Conservation (phyloP, 306 rosid species). For the Adenanthera pavonina region DNA sequence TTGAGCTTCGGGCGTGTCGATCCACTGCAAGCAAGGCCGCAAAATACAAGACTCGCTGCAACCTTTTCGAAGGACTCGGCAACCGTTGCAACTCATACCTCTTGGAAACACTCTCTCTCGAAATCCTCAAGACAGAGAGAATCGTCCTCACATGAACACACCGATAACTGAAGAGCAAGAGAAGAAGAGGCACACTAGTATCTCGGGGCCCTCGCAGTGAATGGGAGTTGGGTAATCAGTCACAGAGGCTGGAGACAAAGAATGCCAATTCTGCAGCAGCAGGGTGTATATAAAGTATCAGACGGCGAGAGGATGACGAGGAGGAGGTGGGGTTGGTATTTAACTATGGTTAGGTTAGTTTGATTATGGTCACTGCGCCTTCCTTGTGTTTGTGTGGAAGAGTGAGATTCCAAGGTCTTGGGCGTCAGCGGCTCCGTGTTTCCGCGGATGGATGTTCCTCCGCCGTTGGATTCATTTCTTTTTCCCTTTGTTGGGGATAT, state of each 20-base stretch:
- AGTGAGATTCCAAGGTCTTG: conserved; percentile 83
- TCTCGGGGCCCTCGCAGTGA: conserved; percentile 11
- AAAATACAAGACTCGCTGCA: conserved; percentile 92
- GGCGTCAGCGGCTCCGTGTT: conserved; percentile 99
- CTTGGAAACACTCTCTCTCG: background rate
- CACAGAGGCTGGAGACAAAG: background rate
- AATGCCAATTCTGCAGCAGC: conserved; percentile 34
- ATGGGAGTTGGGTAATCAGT: background rate
- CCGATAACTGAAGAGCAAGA: background rate
- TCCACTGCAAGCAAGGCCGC: conserved; percentile 93
- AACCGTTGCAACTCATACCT: conserved; percentile 96
- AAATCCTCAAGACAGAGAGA: background rate
- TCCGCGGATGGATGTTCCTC: conserved; percentile 93
- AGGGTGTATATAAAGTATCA: conserved; percentile 49
- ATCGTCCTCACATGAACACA: conserved; percentile 41
- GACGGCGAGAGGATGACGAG: background rate
- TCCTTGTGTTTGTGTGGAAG: conserved; percentile 37
- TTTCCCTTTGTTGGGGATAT: background rate
- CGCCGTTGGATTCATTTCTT: conserved; percentile 77
- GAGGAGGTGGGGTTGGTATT: conserved; percentile 16
- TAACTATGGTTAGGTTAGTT: conserved; percentile 57
- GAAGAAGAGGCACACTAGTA: background rate
- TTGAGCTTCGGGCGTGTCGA: conserved; percentile 86
- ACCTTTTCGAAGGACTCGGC: conserved; percentile 97
- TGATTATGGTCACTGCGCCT: conserved; percentile 32